Percentiles rank a stretch among this genome's conserved stretches.
phyloP scores from a whole-genome alignment of 2,329 filamentous ascomycete genomes.

The Hypoxylon sp. region DNA sequence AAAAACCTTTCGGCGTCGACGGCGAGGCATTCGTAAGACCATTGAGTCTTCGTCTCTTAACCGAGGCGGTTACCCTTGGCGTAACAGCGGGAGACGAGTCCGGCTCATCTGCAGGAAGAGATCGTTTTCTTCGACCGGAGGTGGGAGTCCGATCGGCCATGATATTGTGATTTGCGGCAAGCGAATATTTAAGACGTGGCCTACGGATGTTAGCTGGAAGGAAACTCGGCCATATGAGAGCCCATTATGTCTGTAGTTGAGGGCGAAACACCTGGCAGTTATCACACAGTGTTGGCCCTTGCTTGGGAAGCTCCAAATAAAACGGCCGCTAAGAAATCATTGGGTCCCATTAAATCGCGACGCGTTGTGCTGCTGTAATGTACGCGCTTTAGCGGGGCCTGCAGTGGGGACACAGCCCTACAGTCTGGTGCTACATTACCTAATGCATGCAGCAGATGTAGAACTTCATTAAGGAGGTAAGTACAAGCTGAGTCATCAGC shows the following conservation, averaged over 20 bases:
- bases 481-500: neutral
- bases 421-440: neutral
- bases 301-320: constrained; percentile 14
- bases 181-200: constrained; percentile 7
- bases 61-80: constrained; percentile 40
- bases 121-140: constrained; percentile 50
- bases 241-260: neutral
- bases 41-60: constrained; percentile 48
- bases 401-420: neutral
- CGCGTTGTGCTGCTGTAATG: constrained; percentile 32
- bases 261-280: constrained; percentile 2
- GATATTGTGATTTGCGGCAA: constrained; percentile 37
- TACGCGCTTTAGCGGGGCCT: constrained; percentile 34
- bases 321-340: constrained; percentile 7
- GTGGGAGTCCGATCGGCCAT: constrained; percentile 43
- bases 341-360: constrained; percentile 32
- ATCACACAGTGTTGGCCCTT: constrained; percentile 4
- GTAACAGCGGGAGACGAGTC: constrained; percentile 45
- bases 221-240: constrained; percentile 17
- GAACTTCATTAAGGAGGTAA: too few species aligned
- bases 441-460: too few species aligned
- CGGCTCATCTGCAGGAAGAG: constrained; percentile 44
- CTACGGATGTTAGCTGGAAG: constrained; percentile 24
- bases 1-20: constrained; percentile 47
- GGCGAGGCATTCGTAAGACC: constrained; percentile 42